These are phyloP conservation scores for Phoma herbarum DNA, from an alignment of 2,329 filamentous ascomycete genomes.

Conservation along the genomic window DNA sequence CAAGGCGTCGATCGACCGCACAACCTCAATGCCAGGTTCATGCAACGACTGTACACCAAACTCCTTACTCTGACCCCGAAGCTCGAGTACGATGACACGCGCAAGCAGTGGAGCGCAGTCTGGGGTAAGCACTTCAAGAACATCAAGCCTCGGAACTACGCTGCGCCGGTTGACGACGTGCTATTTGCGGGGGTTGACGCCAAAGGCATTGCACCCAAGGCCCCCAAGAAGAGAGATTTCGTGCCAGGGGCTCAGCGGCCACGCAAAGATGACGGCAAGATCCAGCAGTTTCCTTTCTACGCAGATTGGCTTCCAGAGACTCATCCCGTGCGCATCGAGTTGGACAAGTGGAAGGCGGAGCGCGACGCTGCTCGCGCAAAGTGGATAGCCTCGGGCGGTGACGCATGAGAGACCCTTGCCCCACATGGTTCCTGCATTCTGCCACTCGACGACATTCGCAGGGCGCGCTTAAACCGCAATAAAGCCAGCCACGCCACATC, in stretches of 20 bases:
- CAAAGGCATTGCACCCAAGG: slow-evolving; percentile 20
- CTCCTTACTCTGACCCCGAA: slow-evolving; percentile 55
- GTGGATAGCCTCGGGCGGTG: slow-evolving; percentile 12
- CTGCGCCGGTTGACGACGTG: slow-evolving; percentile 27
- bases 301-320: slow-evolving; percentile 29
- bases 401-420: slow-evolving; percentile 2
- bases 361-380: slow-evolving; percentile 22
- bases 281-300: slow-evolving; percentile 36
- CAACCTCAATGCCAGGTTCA: slow-evolving; percentile 54
- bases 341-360: slow-evolving; percentile 33
- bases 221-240: slow-evolving; percentile 9
- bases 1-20: slow-evolving; percentile 42
- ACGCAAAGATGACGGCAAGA: slow-evolving; percentile 29
- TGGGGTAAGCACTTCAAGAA: slow-evolving; percentile 36
- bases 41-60: slow-evolving; percentile 57
- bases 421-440: slow-evolving; percentile 21
- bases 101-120: slow-evolving; percentile 36
- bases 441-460: slow-evolving; percentile 22
- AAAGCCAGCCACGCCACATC: not conserved
- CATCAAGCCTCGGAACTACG: slow-evolving; percentile 25
- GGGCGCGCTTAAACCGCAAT: slow-evolving; percentile 19
- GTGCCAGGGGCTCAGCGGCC: slow-evolving; percentile 15
- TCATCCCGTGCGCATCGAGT: slow-evolving; percentile 31
- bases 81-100: slow-evolving; percentile 50
- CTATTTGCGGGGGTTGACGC: slow-evolving; percentile 46